phyloP scores from a whole-genome alignment of 257 asterid genomes.

The Petunia secreta region DNA sequence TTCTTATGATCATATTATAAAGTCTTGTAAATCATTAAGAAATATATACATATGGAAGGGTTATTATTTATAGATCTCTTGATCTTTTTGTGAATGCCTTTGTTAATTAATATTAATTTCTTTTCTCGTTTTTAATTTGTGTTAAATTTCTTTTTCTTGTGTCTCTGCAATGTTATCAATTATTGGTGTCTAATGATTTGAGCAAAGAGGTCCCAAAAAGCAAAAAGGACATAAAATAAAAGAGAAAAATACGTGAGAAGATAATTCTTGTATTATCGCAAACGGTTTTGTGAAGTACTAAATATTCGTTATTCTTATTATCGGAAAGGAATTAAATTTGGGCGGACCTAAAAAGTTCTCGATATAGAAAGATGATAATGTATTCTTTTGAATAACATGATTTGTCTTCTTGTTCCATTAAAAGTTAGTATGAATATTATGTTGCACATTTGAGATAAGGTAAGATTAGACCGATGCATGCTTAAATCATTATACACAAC shows the following conservation, averaged over 20 bases:
- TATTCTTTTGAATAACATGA: neutral
- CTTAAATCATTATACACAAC: slow-evolving; percentile 19
- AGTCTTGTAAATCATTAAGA: slow-evolving; percentile 24
- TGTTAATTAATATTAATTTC: neutral
- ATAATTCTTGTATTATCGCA: slow-evolving; percentile 6
- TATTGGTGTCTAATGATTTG: slow-evolving; percentile 15
- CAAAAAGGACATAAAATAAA: slow-evolving; percentile 18
- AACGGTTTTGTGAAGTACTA: slow-evolving; percentile 15
- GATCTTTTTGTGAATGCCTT: neutral
- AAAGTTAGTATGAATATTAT: slow-evolving; percentile 3
- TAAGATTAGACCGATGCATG: slow-evolving; percentile 22
- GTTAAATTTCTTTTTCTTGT: neutral
- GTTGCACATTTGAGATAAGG: neutral
- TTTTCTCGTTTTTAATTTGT: neutral
- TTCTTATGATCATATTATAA: slow-evolving; percentile 19
- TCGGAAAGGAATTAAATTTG: slow-evolving; percentile 21
- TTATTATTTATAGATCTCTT: neutral
- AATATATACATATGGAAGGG: slow-evolving; percentile 23
- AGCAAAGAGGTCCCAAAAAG: slow-evolving; percentile 13
- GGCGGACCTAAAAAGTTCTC: slow-evolving; percentile 12
- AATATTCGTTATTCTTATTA: slow-evolving; percentile 9
- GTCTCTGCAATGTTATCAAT: slow-evolving; percentile 9
- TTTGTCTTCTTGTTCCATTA: neutral
- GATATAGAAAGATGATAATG: slow-evolving; percentile 19
- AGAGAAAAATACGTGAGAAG: neutral